Base-by-base conservation (phyloP, 2,329 filamentous ascomycete genomes). In the Exophiala alcalophila region DNA sequence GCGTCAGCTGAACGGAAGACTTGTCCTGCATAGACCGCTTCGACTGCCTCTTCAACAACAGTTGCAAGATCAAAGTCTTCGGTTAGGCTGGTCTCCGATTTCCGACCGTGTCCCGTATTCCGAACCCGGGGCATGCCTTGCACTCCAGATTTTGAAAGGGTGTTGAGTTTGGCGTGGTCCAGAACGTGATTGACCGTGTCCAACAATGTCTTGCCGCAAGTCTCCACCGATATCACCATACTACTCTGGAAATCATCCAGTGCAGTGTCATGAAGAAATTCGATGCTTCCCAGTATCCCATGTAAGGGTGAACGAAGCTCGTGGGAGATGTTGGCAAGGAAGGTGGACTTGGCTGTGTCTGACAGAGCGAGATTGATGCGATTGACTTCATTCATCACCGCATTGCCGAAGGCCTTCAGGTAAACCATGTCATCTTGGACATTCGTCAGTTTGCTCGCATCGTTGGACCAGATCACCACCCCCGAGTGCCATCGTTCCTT, bases 141-240 rank as follows among this genome's bases (percentile, higher is more conserved):
- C 8, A 25, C 36, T 4, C 33, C 29, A 29, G 40, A 33, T 20
- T 36, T 49, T 11, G 53, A 44, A 7, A 56, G 43, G 34, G 61
- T 67, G 51, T 74, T 72, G 39, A 81, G 72, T 49, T 80, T 78
- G 20, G 73, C 74, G 34, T 72, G 79, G 40, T 69, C 66, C 10
- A 69, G 57, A 0, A 69, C 63, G 44, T 69, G 65, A 31, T 69
- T 66, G 59, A 69, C 67, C 2, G 66, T 69, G 40, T 69, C 66
- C 5, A 69, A 53, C 11, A 69, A 42, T 0, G 65, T 69, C 33
- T 63, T 60, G 2, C 65, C 65, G 42, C 66, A 69, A 1, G 65
- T 64, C 39, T 68, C 64, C 27, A 69, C 59, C 0, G 64, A 66
- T 16, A 66, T 61, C 5, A 68, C 54, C 11, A 69, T 56, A 2